Evolutionary conservation across 495 filamentous ascomycete genomes (phyloP), one percentile per base, ranked within the genome.

Genomic region (Penicillium samsonianum): DNA sequence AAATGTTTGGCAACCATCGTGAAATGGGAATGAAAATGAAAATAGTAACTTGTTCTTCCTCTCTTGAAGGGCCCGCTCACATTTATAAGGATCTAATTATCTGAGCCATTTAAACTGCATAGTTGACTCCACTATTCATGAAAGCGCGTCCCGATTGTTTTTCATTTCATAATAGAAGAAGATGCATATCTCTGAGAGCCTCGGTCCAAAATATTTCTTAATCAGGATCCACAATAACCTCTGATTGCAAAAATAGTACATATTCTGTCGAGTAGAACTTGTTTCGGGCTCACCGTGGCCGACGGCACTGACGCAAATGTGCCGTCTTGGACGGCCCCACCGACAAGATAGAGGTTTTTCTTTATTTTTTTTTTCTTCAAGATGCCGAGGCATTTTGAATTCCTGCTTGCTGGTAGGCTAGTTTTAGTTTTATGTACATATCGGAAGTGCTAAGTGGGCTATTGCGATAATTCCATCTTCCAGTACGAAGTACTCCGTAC

Each of bases 1-100:
- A 80, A 82, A 38, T 61, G 42, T 59, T 73, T 68, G 16, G 59
- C 63, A 28, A 67, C 44, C 76, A 80, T 77, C 26, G 12, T 51
- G 46, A 19, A 10, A 41, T 35, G 8, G 8, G 19, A 31, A 20
- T 23, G n/a, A 26, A 22, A 31, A 20, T 23, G n/a, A 26, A 22
- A n/a, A 30, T 42, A 11, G 22, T 22, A 12, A 25, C 2, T 0
- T 25, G 3, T 23, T 11, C 23, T 28, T 17, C 16, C 31, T 47
- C 14, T 19, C 37, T 26, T 28, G n/a, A 25, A 48, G 53, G 50
- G 23, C 20, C 46, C 22, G 37, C 11, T 25, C 11, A 33, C 37
- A 64, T 53, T 63, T 63, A 63, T 57, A 58, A 35, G 16, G 26
- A 28, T 31, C 19, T 35, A 7, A 7, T 25, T 20, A 33, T 26